Percentiles rank a stretch among this genome's conserved stretches.
Evolutionary conservation across 176 grass and related monocot species (phyloP).

Genomic region (Themeda triandra): DNA sequence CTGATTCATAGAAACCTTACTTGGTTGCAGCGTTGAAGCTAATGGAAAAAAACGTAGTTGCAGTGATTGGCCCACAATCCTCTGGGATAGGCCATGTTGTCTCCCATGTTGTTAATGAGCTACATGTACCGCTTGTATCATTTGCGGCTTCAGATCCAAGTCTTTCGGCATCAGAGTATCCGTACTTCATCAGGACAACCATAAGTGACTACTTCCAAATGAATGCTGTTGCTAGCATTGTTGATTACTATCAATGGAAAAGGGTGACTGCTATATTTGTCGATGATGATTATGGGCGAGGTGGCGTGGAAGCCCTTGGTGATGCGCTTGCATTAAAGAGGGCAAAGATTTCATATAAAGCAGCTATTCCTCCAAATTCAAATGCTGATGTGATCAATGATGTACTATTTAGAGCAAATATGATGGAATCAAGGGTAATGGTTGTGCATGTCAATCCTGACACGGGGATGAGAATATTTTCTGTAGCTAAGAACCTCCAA

Average conservation of each 20-base stretch:
- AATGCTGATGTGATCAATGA: constrained; percentile 43
- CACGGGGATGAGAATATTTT: constrained; percentile 64
- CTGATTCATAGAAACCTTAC: constrained; percentile 34
- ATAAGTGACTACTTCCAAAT: constrained; percentile 82
- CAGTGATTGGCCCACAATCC: constrained; percentile 75
- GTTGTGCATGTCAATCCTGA: constrained; percentile 86
- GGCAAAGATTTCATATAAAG: constrained; percentile 74
- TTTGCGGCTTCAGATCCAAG: constrained; percentile 76
- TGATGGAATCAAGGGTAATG: constrained; percentile 85
- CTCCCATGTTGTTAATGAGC: constrained; percentile 62
- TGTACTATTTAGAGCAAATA: constrained; percentile 56
- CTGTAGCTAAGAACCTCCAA: constrained; percentile 46
- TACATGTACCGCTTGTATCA: constrained; percentile 78
- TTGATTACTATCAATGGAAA: constrained; percentile 73
- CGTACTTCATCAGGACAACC: constrained; percentile 72
- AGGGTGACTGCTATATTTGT: constrained; percentile 74
- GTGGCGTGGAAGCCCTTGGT: constrained; percentile 50
- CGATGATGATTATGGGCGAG: constrained; percentile 86
- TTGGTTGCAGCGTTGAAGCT: constrained; percentile 58
- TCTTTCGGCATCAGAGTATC: constrained; percentile 66
- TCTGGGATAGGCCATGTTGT: constrained; percentile 74
- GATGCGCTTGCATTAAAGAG: constrained; percentile 58
- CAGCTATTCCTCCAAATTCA: constrained; percentile 53
- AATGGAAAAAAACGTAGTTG: constrained; percentile 66
- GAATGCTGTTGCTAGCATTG: constrained; percentile 67